Conservation (phyloP, 192 early-diverging fungal species). For the Podila epigama region DNA sequence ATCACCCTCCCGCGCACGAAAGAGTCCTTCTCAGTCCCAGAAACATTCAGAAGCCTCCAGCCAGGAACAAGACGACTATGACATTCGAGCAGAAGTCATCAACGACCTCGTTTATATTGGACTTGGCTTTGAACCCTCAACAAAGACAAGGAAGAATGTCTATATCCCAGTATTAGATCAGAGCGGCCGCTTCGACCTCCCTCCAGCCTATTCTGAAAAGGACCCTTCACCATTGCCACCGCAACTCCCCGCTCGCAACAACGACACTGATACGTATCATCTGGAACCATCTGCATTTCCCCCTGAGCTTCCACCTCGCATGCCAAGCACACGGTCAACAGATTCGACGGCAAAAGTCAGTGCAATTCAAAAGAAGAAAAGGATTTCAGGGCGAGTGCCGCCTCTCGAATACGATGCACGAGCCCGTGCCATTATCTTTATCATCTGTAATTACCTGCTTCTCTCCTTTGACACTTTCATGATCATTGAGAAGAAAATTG, state of each 20-base stretch:
- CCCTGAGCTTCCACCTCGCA: slow-evolving; percentile 23
- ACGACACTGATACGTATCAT: not conserved
- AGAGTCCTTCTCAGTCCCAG: slow-evolving; percentile 13
- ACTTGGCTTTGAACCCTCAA: slow-evolving; percentile 45
- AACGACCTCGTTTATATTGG: slow-evolving; percentile 46
- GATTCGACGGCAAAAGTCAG: slow-evolving; percentile 2
- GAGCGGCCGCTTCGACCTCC: slow-evolving; percentile 19
- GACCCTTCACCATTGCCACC: slow-evolving; percentile 7
- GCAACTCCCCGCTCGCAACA: slow-evolving; percentile 14
- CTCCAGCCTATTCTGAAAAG: slow-evolving; percentile 16
- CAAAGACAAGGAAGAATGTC: slow-evolving; percentile 15
- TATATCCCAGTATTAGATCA: slow-evolving; percentile 7
- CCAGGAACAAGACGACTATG: slow-evolving; percentile 8
- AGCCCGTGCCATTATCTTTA: slow-evolving; percentile 53
- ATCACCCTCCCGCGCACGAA: slow-evolving; percentile 20
- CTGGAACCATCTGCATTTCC: not conserved
- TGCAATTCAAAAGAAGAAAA: not conserved
- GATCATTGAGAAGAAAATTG: slow-evolving; percentile 53
- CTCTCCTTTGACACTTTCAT: slow-evolving; percentile 32
- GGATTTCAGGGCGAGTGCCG: slow-evolving; percentile 1
- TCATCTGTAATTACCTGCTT: slow-evolving; percentile 40
- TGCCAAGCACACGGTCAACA: not conserved
- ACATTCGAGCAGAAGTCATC: slow-evolving; percentile 42
- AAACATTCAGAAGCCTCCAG: not conserved
- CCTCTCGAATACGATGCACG: slow-evolving; percentile 60